These are phyloP conservation scores for Agrocybe praecox DNA, from an alignment of 768 basidiomycete species.

Conservation along the genomic window DNA sequence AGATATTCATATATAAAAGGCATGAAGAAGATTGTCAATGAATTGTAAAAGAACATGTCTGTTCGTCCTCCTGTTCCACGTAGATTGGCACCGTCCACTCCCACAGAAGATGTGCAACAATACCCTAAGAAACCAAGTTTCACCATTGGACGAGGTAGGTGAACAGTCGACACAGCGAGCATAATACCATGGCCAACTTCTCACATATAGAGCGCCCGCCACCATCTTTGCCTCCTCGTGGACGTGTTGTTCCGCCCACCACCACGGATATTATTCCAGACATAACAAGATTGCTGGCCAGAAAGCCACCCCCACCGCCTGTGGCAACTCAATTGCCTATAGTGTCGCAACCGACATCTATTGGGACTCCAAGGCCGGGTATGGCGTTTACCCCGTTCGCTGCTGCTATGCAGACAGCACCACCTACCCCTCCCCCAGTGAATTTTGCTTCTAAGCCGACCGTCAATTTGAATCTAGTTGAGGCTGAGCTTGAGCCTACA, in stretches of 20 bases:
- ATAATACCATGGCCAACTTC: slow-evolving; percentile 11
- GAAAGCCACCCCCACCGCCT: slow-evolving; percentile 37
- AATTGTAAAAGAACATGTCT: background rate
- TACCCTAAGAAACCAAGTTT: no score
- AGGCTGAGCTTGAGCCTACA: no score
- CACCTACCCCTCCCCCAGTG: slow-evolving; percentile 12
- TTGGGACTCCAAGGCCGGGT: background rate
- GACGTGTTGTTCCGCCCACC: background rate
- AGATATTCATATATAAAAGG: background rate
- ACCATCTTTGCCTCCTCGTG: background rate
- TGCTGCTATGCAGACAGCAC: background rate
- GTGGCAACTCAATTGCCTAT: slow-evolving; percentile 18
- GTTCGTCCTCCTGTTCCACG: slow-evolving; percentile 29
- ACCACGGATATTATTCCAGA: slow-evolving; percentile 1
- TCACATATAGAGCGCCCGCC: background rate
- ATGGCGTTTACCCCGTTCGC: background rate
- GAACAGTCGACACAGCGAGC: slow-evolving; percentile 9
- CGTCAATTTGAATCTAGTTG: background rate
- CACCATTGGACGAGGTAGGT: background rate
- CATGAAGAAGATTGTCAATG: background rate
- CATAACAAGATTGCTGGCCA: slow-evolving; percentile 28
- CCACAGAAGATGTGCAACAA: slow-evolving; percentile 7
- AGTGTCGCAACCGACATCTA: slow-evolving; percentile 7
- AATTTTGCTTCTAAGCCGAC: slow-evolving; percentile 19
- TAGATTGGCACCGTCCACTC: slow-evolving; percentile 20